Conservation (phyloP, 768 basidiomycete species). For the Tylopilus cervinicoccineus region DNA sequence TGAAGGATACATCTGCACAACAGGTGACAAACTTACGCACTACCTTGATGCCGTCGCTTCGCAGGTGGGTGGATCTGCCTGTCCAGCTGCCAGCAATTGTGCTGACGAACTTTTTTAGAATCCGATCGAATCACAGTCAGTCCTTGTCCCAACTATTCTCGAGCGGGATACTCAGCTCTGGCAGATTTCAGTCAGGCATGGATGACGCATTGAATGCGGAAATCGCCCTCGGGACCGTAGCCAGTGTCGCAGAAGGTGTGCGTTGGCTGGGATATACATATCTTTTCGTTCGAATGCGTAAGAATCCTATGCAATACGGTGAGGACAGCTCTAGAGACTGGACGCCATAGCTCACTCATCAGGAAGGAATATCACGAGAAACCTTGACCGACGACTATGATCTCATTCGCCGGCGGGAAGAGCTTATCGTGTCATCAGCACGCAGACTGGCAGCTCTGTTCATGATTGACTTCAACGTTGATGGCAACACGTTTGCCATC, state of each 20-base stretch:
- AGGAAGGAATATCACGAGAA: constrained; percentile 69
- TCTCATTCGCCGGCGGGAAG: constrained; percentile 63
- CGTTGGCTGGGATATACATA: constrained; percentile 98
- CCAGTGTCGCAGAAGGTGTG: constrained; percentile 80
- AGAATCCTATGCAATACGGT: constrained; percentile 89
- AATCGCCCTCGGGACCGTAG: constrained; percentile 90
- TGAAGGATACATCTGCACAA: constrained; percentile 95
- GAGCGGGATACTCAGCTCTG: constrained; percentile 1
- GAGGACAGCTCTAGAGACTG: constrained; percentile 4
- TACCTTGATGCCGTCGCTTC: constrained; percentile 86
- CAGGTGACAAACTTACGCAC: constrained; percentile 87
- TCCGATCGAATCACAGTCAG: constrained; percentile 94
- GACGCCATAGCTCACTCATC: constrained; percentile 1
- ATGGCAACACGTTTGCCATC: constrained; percentile 56
- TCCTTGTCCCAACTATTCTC: background rate
- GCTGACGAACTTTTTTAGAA: constrained; percentile 43
- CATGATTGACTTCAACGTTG: constrained; percentile 79
- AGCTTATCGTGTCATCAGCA: constrained; percentile 66
- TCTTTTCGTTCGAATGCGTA: constrained; percentile 90
- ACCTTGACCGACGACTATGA: constrained; percentile 65
- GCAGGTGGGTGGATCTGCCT: constrained; percentile 49
- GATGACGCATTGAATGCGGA: constrained; percentile 93
- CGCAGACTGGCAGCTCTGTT: constrained; percentile 57
- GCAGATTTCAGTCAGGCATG: constrained; percentile 77
- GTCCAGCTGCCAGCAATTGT: background rate